phyloP scores from a whole-genome alignment of 306 rosid species.

The Elaeagnus macrophylla region DNA sequence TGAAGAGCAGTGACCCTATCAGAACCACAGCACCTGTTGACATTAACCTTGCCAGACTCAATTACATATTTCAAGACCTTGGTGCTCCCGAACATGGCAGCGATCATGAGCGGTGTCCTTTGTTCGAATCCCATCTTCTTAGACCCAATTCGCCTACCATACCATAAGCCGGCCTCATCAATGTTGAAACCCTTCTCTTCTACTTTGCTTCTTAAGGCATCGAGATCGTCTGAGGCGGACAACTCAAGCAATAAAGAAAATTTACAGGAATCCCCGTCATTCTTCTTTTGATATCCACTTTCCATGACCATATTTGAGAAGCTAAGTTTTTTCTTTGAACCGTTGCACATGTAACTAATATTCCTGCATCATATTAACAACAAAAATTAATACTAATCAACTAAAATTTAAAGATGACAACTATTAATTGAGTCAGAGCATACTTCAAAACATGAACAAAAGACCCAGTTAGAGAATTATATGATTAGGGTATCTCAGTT shows the following conservation, averaged over 20 bases:
- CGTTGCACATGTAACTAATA: conserved; percentile 53
- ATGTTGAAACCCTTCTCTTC: conserved; percentile 58
- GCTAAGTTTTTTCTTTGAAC: conserved; percentile 44
- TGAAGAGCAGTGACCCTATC: conserved; percentile 89
- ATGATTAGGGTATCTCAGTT: no score
- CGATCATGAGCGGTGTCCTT: conserved; percentile 91
- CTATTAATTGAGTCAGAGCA: background rate
- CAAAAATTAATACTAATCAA: conserved; percentile 19
- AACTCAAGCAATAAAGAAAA: conserved; percentile 64
- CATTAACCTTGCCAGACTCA: conserved; percentile 53
- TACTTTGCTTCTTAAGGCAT: conserved; percentile 52
- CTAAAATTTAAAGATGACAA: background rate
- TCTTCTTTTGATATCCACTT: conserved; percentile 44
- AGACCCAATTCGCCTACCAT: conserved; percentile 81
- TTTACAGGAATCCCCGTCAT: conserved; percentile 19
- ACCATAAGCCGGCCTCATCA: conserved; percentile 70
- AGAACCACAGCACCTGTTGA: conserved; percentile 62
- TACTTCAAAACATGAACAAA: background rate
- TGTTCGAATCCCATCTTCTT: conserved; percentile 85
- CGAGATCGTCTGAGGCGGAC: conserved; percentile 70
- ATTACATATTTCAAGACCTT: conserved; percentile 57
- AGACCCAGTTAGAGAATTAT: no score
- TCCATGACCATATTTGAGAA: conserved; percentile 51
- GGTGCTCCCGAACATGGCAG: conserved; percentile 74
- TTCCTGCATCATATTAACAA: conserved; percentile 44